Evolutionary conservation across 2,329 filamentous ascomycete species (phyloP).

Genomic region (Neonectria faginata): DNA sequence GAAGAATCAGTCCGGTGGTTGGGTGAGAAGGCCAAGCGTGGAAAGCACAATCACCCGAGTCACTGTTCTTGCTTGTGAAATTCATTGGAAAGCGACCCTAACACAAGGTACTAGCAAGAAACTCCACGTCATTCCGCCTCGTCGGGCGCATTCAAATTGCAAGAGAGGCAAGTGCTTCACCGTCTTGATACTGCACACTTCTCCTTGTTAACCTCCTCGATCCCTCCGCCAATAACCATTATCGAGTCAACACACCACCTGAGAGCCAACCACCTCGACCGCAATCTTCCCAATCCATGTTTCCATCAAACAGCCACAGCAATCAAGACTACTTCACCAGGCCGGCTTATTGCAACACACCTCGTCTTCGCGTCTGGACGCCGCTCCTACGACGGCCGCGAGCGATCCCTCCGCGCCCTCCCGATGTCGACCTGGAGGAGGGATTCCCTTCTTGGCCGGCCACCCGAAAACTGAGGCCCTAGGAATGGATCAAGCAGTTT

Average conservation of each 20-base stretch:
- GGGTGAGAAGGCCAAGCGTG: background rate
- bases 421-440: conserved; percentile 13
- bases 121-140: no score
- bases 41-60: background rate
- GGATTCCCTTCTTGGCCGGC: background rate
- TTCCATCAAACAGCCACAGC: background rate
- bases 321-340: background rate
- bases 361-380: background rate
- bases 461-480: background rate
- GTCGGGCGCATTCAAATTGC: no score
- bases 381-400: background rate
- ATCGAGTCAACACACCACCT: background rate
- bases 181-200: background rate
- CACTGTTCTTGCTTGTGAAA: background rate
- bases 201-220: background rate
- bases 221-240: background rate
- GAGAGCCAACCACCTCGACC: conserved; percentile 1
- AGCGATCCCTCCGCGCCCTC: background rate
- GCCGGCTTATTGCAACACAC: background rate
- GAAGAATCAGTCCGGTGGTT: background rate
- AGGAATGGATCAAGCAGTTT: background rate
- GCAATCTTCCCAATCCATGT: background rate
- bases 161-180: background rate
- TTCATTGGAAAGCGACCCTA: background rate
- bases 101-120: no score